A percentile compares a stretch with the other conserved stretches of the same genome.
These are phyloP conservation scores for Aspergillus persii DNA, from an alignment of 2,329 filamentous ascomycete species.

Conservation along the genomic window DNA sequence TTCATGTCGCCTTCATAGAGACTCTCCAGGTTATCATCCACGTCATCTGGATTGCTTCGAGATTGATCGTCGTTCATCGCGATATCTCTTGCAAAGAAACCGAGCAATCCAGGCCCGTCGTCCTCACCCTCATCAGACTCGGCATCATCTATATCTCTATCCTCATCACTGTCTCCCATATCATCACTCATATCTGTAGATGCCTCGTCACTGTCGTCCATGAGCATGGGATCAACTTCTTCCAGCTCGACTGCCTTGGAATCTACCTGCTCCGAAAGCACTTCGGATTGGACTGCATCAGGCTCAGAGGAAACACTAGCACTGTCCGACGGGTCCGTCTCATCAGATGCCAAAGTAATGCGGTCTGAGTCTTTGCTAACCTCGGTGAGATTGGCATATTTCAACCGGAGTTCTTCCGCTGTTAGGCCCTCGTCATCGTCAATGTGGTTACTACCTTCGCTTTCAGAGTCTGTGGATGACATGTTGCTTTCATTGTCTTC, in stretches of 20 bases:
- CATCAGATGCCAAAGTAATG: slow-evolving; percentile 24
- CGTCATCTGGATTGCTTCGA: slow-evolving; percentile 31
- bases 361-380: slow-evolving; percentile 21
- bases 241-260: slow-evolving; percentile 33
- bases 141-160: slow-evolving; percentile 53
- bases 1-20: slow-evolving; percentile 28
- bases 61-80: slow-evolving; percentile 11
- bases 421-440: slow-evolving; percentile 48
- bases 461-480: slow-evolving; percentile 46
- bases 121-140: slow-evolving; percentile 41
- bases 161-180: slow-evolving; percentile 47
- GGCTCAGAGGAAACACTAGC: slow-evolving; percentile 18
- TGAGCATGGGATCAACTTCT: slow-evolving; percentile 44
- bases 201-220: slow-evolving; percentile 47
- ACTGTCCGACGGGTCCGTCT: slow-evolving; percentile 20
- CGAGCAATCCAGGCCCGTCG: slow-evolving; percentile 42
- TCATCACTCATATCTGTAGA: slow-evolving; percentile 51
- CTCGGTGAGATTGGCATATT: slow-evolving; percentile 45
- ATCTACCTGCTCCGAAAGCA: slow-evolving; percentile 26
- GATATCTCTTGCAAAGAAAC: slow-evolving; percentile 48
- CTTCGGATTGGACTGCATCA: slow-evolving; percentile 18
- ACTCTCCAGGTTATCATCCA: slow-evolving; percentile 40
- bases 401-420: slow-evolving; percentile 46
- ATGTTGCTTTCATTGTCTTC: slow-evolving; percentile 51
- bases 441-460: slow-evolving; percentile 36